Evolutionary conservation across 305 asterid species (phyloP), one percentile per base, ranked within the genome.

Genomic region (Fraxinus platypoda): DNA sequence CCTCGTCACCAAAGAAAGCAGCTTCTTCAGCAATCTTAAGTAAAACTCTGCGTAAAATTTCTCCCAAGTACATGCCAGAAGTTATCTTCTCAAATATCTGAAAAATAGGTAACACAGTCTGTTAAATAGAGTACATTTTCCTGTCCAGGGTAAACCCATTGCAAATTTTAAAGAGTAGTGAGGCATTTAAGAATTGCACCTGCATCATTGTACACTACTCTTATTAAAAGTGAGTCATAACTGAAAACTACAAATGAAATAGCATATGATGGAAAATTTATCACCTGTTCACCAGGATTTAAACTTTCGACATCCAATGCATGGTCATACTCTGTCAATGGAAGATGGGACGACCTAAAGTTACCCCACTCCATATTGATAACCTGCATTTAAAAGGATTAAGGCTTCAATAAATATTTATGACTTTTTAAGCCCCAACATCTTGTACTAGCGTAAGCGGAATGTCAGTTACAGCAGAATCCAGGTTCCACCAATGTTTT

Each of bases 291-390:
- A 23, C 97, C 91, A 4, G 97, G 96, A 88, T 95, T 95, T 77
- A 94, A 87, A 84, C 99, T 94, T 62, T 88, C 97, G 19, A 85
- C 86, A 81, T 95, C 98, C 88, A 90, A 81, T 1, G 88, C 89
- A 81, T 79, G 79, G 87, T 94, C 98, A 68, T 85, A 93, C 87
- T 95, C 97, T 0, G 97, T 94, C 80, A 92, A 28, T 23, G 98
- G 97, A 81, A 95, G 97, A 85, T 92, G 95, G 4, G 97, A 93
- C 15, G 97, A 90, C 85, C 89, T 90, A 83, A 95, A 94, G 90
- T 93, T 95, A 71, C 99, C 99, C 99, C 98, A 95, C 87, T 95
- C 99, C 97, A 94, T 94, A 81, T 95, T 94, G 85, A 94, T 92
- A 87, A 91, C 98, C 99, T 94, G 84, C 82, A 83, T 28, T 71